Evolutionary conservation across 164 flowering plant genomes (phyloP).

Genomic region (Protea cynaroides): DNA sequence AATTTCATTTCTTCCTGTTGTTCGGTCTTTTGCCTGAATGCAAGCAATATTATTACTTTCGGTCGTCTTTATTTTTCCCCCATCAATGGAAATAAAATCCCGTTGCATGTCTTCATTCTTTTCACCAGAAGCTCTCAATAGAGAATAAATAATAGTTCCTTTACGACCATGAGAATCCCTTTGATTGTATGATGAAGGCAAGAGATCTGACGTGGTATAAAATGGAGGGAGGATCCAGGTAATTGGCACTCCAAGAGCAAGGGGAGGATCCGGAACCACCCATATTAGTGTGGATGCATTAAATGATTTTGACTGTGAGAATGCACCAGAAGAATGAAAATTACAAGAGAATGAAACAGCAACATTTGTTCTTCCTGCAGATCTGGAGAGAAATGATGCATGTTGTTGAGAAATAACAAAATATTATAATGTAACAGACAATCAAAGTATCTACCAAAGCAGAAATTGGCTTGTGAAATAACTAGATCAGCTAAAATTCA

Average conservation of each 20-base stretch:
- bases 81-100: conserved; percentile 48
- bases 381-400: conserved; percentile 32
- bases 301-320: conserved; percentile 43
- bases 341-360: conserved; percentile 78
- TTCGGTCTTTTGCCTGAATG: conserved; percentile 77
- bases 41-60: conserved; percentile 65
- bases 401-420: conserved; percentile 1
- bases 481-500: too few species aligned
- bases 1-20: conserved; percentile 62
- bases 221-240: conserved; percentile 93
- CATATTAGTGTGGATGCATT: conserved; percentile 46
- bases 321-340: conserved; percentile 41
- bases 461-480: too few species aligned
- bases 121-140: conserved; percentile 38
- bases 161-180: conserved; percentile 40
- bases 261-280: conserved; percentile 84
- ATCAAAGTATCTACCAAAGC: background rate
- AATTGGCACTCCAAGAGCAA: conserved; percentile 78
- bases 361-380: conserved; percentile 66
- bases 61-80: conserved; percentile 57
- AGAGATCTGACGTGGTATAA: conserved; percentile 59
- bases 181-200: conserved; percentile 52
- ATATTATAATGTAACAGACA: background rate
- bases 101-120: conserved; percentile 32
- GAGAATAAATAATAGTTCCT: conserved; percentile 54